A percentile compares a stretch with the other conserved stretches of the same genome.
phyloP scores from a whole-genome alignment of 2,329 filamentous ascomycete genomes.

The Onygena corvina region DNA sequence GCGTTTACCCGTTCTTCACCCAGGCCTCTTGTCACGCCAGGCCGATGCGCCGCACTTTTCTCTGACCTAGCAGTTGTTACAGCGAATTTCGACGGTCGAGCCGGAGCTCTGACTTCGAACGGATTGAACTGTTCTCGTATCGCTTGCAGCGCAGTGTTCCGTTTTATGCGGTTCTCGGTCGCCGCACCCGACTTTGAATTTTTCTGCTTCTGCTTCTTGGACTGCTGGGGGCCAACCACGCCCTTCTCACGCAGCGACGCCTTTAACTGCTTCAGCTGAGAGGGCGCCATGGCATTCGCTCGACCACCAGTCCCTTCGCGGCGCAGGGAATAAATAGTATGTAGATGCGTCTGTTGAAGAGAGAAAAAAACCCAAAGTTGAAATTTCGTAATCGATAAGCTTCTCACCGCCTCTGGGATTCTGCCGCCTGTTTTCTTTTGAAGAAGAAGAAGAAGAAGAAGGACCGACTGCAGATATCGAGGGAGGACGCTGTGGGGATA shows the following conservation, averaged over 20 bases:
- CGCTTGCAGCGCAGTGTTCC: slow-evolving; percentile 62
- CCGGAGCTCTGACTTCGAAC: slow-evolving; percentile 78
- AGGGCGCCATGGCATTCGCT: slow-evolving; percentile 61
- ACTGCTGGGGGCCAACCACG: slow-evolving; percentile 80
- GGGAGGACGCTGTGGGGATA: not conserved
- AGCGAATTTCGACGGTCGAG: slow-evolving; percentile 70
- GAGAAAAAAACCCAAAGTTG: not conserved
- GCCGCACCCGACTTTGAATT: slow-evolving; percentile 54
- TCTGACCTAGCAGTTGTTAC: slow-evolving; percentile 54
- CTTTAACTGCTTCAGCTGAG: slow-evolving; percentile 92
- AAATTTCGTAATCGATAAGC: slow-evolving; percentile 7
- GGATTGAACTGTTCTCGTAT: slow-evolving; percentile 97
- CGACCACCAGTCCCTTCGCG: not conserved
- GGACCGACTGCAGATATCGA: not conserved
- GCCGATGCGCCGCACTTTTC: slow-evolving; percentile 53
- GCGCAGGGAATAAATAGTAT: not conserved
- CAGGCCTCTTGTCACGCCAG: slow-evolving; percentile 70
- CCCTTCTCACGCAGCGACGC: slow-evolving; percentile 79
- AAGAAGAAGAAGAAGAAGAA: not conserved
- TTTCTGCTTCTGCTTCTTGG: slow-evolving; percentile 84
- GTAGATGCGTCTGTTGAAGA: not conserved
- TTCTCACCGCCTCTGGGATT: slow-evolving; percentile 3
- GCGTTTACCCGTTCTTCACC: slow-evolving; percentile 76
- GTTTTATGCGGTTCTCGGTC: slow-evolving; percentile 63
- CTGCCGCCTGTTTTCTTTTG: not conserved